Conservation (phyloP, 1,284 basidiomycete species). For the Ceratobasidium sp. region DNA sequence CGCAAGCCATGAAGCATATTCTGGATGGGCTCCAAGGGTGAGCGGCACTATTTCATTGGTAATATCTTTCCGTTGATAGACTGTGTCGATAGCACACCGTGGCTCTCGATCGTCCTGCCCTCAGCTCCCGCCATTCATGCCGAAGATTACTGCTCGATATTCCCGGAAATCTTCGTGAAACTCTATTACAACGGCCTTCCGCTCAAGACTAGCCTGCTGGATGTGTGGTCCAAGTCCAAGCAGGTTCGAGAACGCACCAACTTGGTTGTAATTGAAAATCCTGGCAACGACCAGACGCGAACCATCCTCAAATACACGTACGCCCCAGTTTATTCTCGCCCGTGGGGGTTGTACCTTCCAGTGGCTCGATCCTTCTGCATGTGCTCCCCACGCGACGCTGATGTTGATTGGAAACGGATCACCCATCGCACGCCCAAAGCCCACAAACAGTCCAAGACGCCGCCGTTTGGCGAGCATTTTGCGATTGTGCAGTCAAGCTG, state of each 20-base stretch:
- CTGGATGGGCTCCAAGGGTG: not conserved
- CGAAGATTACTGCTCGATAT: not conserved
- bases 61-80: no score
- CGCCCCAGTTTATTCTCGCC: not conserved
- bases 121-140: not conserved
- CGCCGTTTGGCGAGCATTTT: not conserved
- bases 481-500: not conserved
- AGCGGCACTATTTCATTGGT: not conserved
- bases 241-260: conserved; percentile 6
- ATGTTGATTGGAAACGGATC: not conserved
- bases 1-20: not conserved
- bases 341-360: not conserved
- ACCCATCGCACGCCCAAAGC: not conserved
- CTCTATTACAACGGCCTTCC: not conserved
- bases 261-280: conserved; percentile 6
- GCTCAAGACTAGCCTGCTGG: not conserved
- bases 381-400: not conserved
- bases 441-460: not conserved
- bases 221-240: not conserved
- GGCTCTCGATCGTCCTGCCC: conserved; percentile 3
- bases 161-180: conserved; percentile 4
- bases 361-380: not conserved
- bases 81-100: not conserved
- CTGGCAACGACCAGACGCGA: not conserved
- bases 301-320: not conserved